Percentiles rank a stretch among this genome's conserved stretches.
Conservation (phyloP, 148 eudicot species). For the Nepenthes gracilis region DNA sequence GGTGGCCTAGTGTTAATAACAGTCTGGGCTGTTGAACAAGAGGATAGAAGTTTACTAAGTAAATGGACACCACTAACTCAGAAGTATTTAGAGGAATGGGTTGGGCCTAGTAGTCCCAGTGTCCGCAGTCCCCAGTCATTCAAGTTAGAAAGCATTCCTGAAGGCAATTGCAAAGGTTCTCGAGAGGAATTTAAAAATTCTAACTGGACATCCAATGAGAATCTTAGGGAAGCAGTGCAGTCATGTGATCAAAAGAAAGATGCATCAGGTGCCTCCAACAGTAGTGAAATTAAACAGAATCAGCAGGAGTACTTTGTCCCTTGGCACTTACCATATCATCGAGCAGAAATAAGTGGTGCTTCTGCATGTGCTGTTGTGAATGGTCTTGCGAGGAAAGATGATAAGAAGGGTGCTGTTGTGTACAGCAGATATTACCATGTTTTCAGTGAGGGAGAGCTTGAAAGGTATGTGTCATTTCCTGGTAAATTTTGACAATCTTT, state of each 20-base stretch:
- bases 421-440: slow-evolving; percentile 95
- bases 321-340: slow-evolving; percentile 98
- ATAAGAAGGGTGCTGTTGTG: slow-evolving; percentile 91
- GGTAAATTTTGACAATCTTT: not conserved
- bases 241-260: slow-evolving; percentile 14
- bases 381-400: slow-evolving; percentile 89
- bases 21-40: slow-evolving; percentile 97
- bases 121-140: slow-evolving; percentile 35
- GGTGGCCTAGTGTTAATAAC: slow-evolving; percentile 83
- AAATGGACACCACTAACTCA: slow-evolving; percentile 89
- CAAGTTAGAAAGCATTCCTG: slow-evolving; percentile 71
- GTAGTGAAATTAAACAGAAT: slow-evolving; percentile 15
- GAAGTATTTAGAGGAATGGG: slow-evolving; percentile 85
- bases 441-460: slow-evolving; percentile 93
- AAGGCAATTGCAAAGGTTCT: slow-evolving; percentile 42
- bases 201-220: slow-evolving; percentile 13
- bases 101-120: slow-evolving; percentile 75
- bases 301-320: slow-evolving; percentile 96
- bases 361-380: slow-evolving; percentile 67
- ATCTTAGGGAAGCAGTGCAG: slow-evolving; percentile 7
- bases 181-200: slow-evolving; percentile 14
- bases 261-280: slow-evolving; percentile 5
- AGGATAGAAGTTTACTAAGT: slow-evolving; percentile 52
- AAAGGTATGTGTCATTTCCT: slow-evolving; percentile 32
- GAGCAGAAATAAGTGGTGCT: slow-evolving; percentile 89